Base-by-base conservation (phyloP, 1,139 yeast genomes). In the Blastobotrys persicus region DNA sequence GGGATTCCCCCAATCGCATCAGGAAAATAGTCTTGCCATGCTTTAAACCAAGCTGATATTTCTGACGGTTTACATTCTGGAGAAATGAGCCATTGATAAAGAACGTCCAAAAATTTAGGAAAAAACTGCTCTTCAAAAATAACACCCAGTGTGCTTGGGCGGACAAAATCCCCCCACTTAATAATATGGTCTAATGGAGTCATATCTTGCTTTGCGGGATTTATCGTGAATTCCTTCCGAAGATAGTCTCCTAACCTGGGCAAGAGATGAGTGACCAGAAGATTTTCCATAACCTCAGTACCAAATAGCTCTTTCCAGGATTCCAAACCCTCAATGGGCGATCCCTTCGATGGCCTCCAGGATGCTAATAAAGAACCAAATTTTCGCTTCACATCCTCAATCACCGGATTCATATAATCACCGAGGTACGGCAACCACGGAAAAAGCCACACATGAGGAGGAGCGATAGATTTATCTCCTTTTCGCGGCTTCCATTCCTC, bases 381-480 rank as follows among this genome's bases (percentile, higher is more conserved):
- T 44, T 71, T 72, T 1, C 48, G 44, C 26, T 61, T 51, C 16
- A 76, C 63, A 2, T 52, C 60, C 1, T 52, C 54, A 17, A 65
- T 47, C 1, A 75, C 48, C 3, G 41, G 61, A 32, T 19, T 33
- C 32, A 45, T 42, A n/a, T 13, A 14, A 9, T 12, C 48, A n/a
- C 55, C 58, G 13, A 69, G 49, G 45, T 60, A 67, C n/a, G 71
- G 68, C 34, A 75, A 52, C 79, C 79, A 76, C 18, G 76, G 79
- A 49, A 71, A 65, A 1, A 76, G 55, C 78, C 78, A 75, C 5
- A 56, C 49, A 46, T 69, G 70, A 3, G 75, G 75, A 9, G 53
- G 48, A 3, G 54, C 38, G 3, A 28, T 6, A 16, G 46, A 35
- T 18, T 17, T 34, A 37, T 14, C 17, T 9, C 31, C 31, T 16